A percentile compares a stretch with the other conserved stretches of the same genome.
phyloP scores from a whole-genome alignment of 495 filamentous ascomycete genomes.

The Podospora anserina region DNA sequence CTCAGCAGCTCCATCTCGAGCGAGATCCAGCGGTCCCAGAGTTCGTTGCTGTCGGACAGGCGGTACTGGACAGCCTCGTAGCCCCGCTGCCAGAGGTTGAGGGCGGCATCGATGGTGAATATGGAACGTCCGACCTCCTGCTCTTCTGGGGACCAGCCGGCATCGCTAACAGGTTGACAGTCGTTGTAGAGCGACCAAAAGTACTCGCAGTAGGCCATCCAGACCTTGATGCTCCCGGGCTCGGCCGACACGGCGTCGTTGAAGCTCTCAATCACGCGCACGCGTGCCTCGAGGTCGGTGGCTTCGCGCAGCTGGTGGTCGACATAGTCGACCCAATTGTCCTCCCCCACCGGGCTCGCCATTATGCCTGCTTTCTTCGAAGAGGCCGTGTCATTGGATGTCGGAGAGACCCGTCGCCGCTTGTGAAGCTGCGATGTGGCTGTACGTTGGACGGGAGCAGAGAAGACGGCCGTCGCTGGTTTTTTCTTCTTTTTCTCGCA shows the following conservation, averaged over 20 bases:
- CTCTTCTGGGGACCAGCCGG: constrained; percentile 73
- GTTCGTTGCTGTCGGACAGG: constrained; percentile 75
- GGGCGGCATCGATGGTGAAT: constrained; percentile 71
- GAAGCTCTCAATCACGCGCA: constrained; percentile 80
- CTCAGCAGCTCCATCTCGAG: constrained; percentile 54
- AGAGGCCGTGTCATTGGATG: constrained; percentile 29
- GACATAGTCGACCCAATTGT: constrained; percentile 53
- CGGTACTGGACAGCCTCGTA: constrained; percentile 75
- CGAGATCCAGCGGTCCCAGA: constrained; percentile 85
- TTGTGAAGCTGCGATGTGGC: not conserved
- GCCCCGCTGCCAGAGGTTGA: constrained; percentile 76
- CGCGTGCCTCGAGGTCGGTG: constrained; percentile 52
- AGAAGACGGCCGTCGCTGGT: not conserved
- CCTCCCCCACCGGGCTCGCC: constrained; percentile 55
- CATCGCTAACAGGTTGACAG: constrained; percentile 54
- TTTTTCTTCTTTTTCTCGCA: not conserved
- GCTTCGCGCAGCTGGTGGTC: constrained; percentile 51
- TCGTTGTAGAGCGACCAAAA: constrained; percentile 71
- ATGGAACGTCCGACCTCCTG: constrained; percentile 67
- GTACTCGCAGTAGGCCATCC: constrained; percentile 86
- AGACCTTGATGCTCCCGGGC: constrained; percentile 76
- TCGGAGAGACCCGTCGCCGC: constrained; percentile 1
- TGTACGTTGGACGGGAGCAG: not conserved
- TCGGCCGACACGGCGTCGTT: constrained; percentile 78
- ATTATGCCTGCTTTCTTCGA: constrained; percentile 35